These are phyloP conservation scores for Arxiozyma slooffiae DNA, from an alignment of 1,139 yeast species.

Conservation along the genomic window DNA sequence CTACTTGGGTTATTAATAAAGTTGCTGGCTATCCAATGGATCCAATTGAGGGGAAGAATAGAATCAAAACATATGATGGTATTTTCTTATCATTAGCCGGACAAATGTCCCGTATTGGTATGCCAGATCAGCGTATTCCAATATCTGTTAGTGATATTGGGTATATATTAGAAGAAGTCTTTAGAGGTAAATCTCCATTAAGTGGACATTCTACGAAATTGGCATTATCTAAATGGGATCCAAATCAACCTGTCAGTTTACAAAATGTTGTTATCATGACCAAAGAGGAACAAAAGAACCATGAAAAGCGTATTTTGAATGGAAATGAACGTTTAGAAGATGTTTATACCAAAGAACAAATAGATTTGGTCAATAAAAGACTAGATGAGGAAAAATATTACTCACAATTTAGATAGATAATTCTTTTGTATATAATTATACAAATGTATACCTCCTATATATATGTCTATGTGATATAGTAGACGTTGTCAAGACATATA, in stretches of 20 bases:
- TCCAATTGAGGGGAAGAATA: slow-evolving; percentile 83
- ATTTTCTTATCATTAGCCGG: slow-evolving; percentile 76
- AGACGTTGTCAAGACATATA: neutral
- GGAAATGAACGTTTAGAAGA: slow-evolving; percentile 54
- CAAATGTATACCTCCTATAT: neutral
- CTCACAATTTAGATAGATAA: slow-evolving; percentile 41
- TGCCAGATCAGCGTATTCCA: slow-evolving; percentile 60
- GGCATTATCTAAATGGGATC: slow-evolving; percentile 78
- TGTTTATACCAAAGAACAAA: slow-evolving; percentile 54
- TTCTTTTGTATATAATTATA: neutral
- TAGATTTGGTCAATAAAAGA: slow-evolving; percentile 51
- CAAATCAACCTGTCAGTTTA: slow-evolving; percentile 41
- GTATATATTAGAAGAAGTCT: slow-evolving; percentile 84
- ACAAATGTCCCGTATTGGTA: slow-evolving; percentile 71
- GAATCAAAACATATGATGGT: slow-evolving; percentile 75
- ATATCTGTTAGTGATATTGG: slow-evolving; percentile 63
- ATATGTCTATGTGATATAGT: neutral
- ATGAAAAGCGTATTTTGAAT: slow-evolving; percentile 61
- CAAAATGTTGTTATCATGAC: slow-evolving; percentile 83
- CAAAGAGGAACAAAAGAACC: slow-evolving; percentile 71
- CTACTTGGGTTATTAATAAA: slow-evolving; percentile 69
- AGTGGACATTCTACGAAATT: slow-evolving; percentile 76
- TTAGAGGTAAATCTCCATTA: slow-evolving; percentile 82
- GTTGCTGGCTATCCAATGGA: slow-evolving; percentile 83
- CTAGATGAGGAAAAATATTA: slow-evolving; percentile 68